Evolutionary conservation across 495 filamentous ascomycete species (phyloP).

Genomic region (Penicillium argentinense): DNA sequence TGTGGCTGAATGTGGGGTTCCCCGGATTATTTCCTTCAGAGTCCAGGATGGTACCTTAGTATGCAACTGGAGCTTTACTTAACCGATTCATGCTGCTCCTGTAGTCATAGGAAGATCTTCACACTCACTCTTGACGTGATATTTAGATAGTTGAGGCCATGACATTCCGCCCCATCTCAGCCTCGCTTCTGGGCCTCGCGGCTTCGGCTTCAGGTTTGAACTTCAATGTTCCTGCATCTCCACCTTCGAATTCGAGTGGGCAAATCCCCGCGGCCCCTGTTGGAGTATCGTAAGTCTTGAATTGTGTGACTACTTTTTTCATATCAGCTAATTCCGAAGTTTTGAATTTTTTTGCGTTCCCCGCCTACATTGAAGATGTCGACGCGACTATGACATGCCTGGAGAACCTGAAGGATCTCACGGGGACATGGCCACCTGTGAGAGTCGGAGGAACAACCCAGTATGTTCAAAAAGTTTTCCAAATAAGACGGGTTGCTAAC

Average conservation of each 20-base stretch:
- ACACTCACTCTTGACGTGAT: too few species aligned
- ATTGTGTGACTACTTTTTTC: background rate
- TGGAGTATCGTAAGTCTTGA: constrained; percentile 49
- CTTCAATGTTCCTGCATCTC: constrained; percentile 15
- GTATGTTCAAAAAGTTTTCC: constrained; percentile 15
- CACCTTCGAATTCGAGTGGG: constrained; percentile 15
- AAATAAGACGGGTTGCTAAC: background rate
- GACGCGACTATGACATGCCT: constrained; percentile 54
- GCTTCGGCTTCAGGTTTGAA: too few species aligned
- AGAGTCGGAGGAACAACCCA: constrained; percentile 62
- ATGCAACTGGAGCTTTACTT: too few species aligned
- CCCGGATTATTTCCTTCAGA: too few species aligned
- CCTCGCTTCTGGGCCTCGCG: too few species aligned
- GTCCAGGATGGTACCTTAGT: too few species aligned
- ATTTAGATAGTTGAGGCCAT: too few species aligned
- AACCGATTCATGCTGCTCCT: too few species aligned
- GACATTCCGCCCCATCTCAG: too few species aligned
- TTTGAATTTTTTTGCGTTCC: constrained; percentile 63
- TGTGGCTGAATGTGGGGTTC: too few species aligned
- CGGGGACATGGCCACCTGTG: constrained; percentile 56
- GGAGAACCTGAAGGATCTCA: constrained; percentile 52
- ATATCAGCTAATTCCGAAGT: background rate
- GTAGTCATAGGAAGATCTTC: too few species aligned
- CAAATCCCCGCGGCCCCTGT: constrained; percentile 39
- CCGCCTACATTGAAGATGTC: constrained; percentile 56